Evolutionary conservation across 192 early-diverging fungal species (phyloP).

Genomic region (Polychytrium aggregatum): DNA sequence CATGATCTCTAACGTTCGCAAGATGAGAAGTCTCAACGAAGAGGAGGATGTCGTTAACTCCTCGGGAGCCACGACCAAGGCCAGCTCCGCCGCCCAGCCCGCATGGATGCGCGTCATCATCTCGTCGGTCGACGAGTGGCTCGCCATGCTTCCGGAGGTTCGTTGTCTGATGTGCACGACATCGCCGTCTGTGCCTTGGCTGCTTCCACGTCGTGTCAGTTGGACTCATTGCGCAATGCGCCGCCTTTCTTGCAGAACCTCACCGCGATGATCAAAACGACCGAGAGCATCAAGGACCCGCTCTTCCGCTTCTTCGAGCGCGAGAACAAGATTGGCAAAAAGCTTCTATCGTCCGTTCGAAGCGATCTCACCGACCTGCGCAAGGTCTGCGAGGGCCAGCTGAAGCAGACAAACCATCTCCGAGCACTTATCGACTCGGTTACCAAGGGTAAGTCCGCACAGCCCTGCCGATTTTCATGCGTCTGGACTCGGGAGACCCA

Average conservation of each 20-base stretch:
- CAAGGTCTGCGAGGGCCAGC: slow-evolving; percentile 59
- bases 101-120: slow-evolving; percentile 64
- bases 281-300: slow-evolving; percentile 43
- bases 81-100: slow-evolving; percentile 35
- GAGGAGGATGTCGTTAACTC: slow-evolving; percentile 50
- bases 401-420: slow-evolving; percentile 80
- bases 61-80: slow-evolving; percentile 9
- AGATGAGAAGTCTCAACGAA: slow-evolving; percentile 71
- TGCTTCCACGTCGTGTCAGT: slow-evolving; percentile 8
- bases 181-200: no score
- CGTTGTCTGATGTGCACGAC: slow-evolving; percentile 10
- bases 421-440: slow-evolving; percentile 59
- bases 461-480: no score
- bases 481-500: no score
- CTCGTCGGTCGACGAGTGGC: slow-evolving; percentile 43
- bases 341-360: slow-evolving; percentile 49
- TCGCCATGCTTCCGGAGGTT: slow-evolving; percentile 39
- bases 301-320: slow-evolving; percentile 76
- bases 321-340: slow-evolving; percentile 53
- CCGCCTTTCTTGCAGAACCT: no score
- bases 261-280: slow-evolving; percentile 12
- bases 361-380: slow-evolving; percentile 55
- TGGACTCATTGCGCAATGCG: no score
- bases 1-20: slow-evolving; percentile 75
- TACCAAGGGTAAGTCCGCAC: slow-evolving; percentile 43